phyloP scores from a whole-genome alignment of 73 alveolate species.

The Symbiodinium natans region DNA sequence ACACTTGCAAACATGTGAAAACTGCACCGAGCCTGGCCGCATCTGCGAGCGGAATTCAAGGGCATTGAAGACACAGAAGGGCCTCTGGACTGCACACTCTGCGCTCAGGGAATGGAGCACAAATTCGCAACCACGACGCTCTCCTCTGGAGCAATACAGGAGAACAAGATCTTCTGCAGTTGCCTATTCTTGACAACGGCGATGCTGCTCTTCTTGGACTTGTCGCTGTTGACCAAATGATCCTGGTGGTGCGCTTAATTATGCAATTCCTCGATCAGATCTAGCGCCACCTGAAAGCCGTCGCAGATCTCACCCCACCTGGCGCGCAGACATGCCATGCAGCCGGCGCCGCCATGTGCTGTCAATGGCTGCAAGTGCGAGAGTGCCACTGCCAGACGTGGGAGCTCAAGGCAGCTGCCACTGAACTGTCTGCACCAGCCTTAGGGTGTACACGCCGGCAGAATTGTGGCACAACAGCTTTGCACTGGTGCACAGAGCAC shows the following conservation, averaged over 20 bases:
- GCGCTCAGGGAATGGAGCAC: not conserved
- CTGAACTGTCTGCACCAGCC: slow-evolving; percentile 59
- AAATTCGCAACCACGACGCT: not conserved
- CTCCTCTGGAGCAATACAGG: no score
- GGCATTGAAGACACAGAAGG: slow-evolving; percentile 31
- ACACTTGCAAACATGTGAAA: no score
- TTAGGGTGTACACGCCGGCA: not conserved
- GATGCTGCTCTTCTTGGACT: slow-evolving; percentile 37
- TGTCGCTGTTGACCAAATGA: not conserved
- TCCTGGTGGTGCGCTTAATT: not conserved
- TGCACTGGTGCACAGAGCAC: no score
- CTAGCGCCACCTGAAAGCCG: slow-evolving; percentile 12
- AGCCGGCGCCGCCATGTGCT: not conserved
- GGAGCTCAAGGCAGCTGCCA: slow-evolving; percentile 68
- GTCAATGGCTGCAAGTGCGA: not conserved
- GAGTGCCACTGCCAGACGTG: slow-evolving; percentile 28
- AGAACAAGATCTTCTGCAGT: not conserved
- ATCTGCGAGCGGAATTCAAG: slow-evolving; percentile 58
- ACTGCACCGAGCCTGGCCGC: slow-evolving; percentile 74
- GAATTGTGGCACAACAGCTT: no score
- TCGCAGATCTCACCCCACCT: slow-evolving; percentile 53
- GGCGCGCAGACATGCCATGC: not conserved
- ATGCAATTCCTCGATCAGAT: no score
- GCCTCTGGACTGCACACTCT: no score
- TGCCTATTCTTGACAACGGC: slow-evolving; percentile 63